Percentiles rank a stretch among this genome's conserved stretches.
phyloP scores from a whole-genome alignment of 1,284 basidiomycete species.

The Ustilago bromivora region DNA sequence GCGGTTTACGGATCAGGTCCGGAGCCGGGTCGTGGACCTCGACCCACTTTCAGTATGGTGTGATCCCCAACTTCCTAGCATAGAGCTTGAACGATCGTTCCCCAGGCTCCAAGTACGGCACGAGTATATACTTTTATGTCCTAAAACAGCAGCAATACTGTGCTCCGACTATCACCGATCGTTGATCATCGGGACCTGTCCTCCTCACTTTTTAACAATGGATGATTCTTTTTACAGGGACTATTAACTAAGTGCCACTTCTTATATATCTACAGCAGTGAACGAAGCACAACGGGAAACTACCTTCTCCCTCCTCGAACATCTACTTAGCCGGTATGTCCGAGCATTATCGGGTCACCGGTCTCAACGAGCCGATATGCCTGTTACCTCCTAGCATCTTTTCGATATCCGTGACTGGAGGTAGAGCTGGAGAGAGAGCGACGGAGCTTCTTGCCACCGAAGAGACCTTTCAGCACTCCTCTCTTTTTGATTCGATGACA shows the following conservation, averaged over 20 bases:
- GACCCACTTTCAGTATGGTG: background rate
- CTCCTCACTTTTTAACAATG: no score
- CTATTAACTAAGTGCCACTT: no score
- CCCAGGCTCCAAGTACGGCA: conserved; percentile 33
- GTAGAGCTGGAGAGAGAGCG: conserved; percentile 7
- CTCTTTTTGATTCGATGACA: background rate
- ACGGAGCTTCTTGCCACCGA: conserved; percentile 4
- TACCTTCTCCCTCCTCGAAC: no score
- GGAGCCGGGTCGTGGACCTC: background rate
- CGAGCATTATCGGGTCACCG: no score
- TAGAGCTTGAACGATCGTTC: conserved; percentile 27
- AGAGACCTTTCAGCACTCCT: background rate
- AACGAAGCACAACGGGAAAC: no score
- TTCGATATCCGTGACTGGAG: conserved; percentile 7
- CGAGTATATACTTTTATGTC: background rate
- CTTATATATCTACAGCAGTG: no score
- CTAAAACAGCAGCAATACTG: no score
- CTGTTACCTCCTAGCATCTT: background rate
- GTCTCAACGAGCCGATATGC: no score
- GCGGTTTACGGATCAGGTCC: background rate
- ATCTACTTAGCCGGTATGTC: no score
- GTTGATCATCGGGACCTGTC: no score
- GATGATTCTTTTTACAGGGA: no score
- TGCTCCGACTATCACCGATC: no score
- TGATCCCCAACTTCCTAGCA: conserved; percentile 16